Evolutionary conservation across 1,284 basidiomycete species (phyloP).

Genomic region (Ganoderma multipileum): DNA sequence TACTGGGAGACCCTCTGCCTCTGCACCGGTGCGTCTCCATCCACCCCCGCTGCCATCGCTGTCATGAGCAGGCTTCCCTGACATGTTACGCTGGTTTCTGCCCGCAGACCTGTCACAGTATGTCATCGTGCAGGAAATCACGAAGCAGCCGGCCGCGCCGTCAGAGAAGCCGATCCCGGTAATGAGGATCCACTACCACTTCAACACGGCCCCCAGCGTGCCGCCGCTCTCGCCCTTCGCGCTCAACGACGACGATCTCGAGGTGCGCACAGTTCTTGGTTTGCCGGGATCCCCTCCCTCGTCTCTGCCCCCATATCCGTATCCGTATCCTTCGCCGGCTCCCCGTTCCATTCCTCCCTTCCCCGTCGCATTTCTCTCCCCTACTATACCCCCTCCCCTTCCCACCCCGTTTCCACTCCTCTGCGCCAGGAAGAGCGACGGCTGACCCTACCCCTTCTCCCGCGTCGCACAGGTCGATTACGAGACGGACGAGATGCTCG

Average conservation of each 20-base stretch:
- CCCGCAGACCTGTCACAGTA: conserved; percentile 62
- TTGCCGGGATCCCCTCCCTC: conserved; percentile 2
- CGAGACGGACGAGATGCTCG: conserved; percentile 22
- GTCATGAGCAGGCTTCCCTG: background rate
- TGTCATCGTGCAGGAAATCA: conserved; percentile 61
- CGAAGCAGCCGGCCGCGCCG: conserved; percentile 26
- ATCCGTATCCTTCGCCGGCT: background rate
- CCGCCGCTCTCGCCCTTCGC: conserved; percentile 28
- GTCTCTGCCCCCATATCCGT: background rate
- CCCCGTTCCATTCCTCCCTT: background rate
- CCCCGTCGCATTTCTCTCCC: background rate
- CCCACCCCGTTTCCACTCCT: background rate
- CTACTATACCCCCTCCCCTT: background rate
- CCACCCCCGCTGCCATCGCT: background rate
- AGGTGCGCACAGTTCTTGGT: conserved; percentile 15
- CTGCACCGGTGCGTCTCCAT: conserved; percentile 51
- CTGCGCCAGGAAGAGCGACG: background rate
- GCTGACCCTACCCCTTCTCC: background rate
- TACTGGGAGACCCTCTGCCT: conserved; percentile 65
- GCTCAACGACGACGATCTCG: conserved; percentile 21
- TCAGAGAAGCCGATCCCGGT: conserved; percentile 21
- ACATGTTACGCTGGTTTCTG: background rate
- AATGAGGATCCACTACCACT: conserved; percentile 28
- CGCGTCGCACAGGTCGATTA: conserved; percentile 22
- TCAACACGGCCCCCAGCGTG: conserved; percentile 20